These are phyloP conservation scores for Clavispora vitiphila DNA, from an alignment of 805 yeast species.

Conservation along the genomic window DNA sequence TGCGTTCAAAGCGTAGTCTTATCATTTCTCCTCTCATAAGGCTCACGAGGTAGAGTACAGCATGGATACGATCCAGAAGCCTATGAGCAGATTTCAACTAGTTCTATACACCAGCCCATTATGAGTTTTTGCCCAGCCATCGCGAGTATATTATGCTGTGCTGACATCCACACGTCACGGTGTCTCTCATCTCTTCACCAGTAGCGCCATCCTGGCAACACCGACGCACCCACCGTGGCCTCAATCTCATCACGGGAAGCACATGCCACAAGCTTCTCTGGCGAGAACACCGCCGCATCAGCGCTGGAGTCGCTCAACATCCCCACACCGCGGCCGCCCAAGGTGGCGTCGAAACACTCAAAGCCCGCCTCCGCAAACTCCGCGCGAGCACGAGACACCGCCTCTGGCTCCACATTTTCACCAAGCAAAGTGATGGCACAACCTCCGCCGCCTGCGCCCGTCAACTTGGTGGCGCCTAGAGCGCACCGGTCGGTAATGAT, in stretches of 20 bases:
- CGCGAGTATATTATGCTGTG: too few relatives aligned
- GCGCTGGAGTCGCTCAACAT: conserved; percentile 25
- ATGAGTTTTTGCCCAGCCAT: too few relatives aligned
- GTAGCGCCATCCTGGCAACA: conserved; percentile 48
- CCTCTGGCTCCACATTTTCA: conserved; percentile 33
- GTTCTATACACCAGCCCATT: too few relatives aligned
- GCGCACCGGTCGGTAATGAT: conserved; percentile 55
- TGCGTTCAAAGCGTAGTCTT: too few relatives aligned
- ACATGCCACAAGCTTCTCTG: conserved; percentile 34
- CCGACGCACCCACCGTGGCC: conserved; percentile 39
- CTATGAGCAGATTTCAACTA: too few relatives aligned
- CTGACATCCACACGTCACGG: too few relatives aligned
- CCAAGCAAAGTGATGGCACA: conserved; percentile 86
- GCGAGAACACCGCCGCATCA: conserved; percentile 16
- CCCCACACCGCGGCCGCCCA: conserved; percentile 92
- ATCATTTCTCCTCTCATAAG: too few relatives aligned
- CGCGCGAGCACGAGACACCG: conserved; percentile 30
- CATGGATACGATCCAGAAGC: too few relatives aligned
- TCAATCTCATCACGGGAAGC: conserved; percentile 46
- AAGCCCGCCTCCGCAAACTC: conserved; percentile 47
- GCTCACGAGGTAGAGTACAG: too few relatives aligned
- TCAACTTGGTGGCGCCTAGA: conserved; percentile 85
- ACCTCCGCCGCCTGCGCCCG: conserved; percentile 99
- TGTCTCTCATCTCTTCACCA: conserved; percentile 51
- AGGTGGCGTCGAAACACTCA: conserved; percentile 69